These are phyloP conservation scores for Coemansia sp. DNA, from an alignment of 192 early-diverging fungal species.

Conservation along the genomic window DNA sequence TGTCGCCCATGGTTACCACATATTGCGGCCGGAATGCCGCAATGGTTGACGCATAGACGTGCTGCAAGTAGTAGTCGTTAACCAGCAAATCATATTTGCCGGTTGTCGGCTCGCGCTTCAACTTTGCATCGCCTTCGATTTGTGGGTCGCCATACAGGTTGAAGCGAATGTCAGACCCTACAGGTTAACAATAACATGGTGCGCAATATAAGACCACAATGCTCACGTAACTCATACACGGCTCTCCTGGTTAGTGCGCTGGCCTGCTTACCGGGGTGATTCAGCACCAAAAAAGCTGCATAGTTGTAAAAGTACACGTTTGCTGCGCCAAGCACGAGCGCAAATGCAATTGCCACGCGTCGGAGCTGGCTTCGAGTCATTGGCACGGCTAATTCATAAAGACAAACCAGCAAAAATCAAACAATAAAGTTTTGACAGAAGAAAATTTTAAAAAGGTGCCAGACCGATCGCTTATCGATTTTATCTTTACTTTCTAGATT, in stretches of 20 bases:
- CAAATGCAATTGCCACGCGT: constrained; percentile 14
- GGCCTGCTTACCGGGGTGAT: constrained; percentile 22
- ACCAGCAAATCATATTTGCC: constrained; percentile 56
- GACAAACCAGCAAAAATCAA: background rate
- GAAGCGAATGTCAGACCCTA: constrained; percentile 51
- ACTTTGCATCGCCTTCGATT: constrained; percentile 67
- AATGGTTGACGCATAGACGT: constrained; percentile 58
- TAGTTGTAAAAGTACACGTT: constrained; percentile 50
- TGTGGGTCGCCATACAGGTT: constrained; percentile 67
- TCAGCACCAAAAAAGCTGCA: constrained; percentile 16
- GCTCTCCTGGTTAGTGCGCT: background rate
- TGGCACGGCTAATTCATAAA: background rate
- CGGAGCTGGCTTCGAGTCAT: constrained; percentile 11
- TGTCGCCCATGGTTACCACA: constrained; percentile 61
- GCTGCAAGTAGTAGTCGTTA: constrained; percentile 63
- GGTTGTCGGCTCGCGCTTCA: constrained; percentile 54
- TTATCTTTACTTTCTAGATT: background rate
- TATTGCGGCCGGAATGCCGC: constrained; percentile 54
- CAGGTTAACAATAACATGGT: background rate
- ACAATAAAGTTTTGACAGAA: background rate
- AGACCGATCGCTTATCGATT: background rate
- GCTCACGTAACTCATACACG: background rate
- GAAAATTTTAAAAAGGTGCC: background rate
- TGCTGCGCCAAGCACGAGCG: constrained; percentile 15
- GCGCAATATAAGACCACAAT: background rate